Evolutionary conservation across 345 rosid species (phyloP), one percentile per base, ranked within the genome.

Genomic region (Brassica juncea): DNA sequence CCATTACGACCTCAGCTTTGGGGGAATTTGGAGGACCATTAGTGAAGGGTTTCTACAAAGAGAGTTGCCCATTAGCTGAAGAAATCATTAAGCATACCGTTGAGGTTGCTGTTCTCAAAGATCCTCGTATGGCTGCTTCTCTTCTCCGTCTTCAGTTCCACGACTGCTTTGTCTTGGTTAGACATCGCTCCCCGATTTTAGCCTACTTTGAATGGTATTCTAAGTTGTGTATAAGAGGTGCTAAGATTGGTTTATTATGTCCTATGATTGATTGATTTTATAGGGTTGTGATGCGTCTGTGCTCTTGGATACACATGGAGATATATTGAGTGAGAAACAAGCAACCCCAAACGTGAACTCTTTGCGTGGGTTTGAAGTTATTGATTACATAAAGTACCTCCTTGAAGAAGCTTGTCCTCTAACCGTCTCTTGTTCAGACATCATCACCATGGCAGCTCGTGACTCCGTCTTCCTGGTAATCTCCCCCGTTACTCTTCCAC

Each of bases 51-150:
- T 93, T 86, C 78, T 91, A 91, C 89, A 84, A 86, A 81, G 90
- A 90, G 84, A 88, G 78, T n/a, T 93, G 97, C 66, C 95, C 97
- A 25, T 65, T 80, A 27, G 90, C 89, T 12, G 91, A 90, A 75
- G 88, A 90, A 62, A 91, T 90, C 16, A 88, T 89, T 11, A 86
- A 88, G 72, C 80, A 79, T 55, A 79, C 75, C 67, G 89, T 93
- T 0, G 88, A 85, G 75, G 79, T 77, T 59, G 97, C 92, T 0
- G 84, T 92, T 42, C 80, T 84, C 16, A 86, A 77, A 82, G 86
- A 89, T 79, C 98, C 98, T 68, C 86, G 94, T 5, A 86, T 89
- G 87, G 97, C 97, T 0, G 97, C 94, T 27, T 88, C 92, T n/a
- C 86, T 93, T 39, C 91, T 92, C 49, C 89, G 97, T 32, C 76